Evolutionary conservation across 148 eudicot genomes (phyloP), one percentile per base, ranked within the genome.

Genomic region (Heliamphora exappendiculata): DNA sequence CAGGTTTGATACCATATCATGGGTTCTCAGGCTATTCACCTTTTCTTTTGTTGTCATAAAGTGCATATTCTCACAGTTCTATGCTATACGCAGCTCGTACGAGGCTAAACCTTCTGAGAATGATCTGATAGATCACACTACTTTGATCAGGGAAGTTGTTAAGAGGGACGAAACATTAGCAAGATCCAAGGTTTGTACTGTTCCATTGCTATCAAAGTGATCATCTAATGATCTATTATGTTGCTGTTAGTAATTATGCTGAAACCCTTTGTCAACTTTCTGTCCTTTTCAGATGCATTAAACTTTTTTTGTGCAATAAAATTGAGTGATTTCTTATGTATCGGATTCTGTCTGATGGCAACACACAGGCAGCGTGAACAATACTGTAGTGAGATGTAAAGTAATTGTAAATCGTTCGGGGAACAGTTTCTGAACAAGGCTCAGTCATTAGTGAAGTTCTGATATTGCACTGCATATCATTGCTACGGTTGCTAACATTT

Each of bases 91-190:
- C 82, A 94, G 98, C 74, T 78, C 76, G 75, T 82, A 84, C 34
- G 97, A 91, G 47, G 80, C 34, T 44, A 79, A 75, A 68, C 96
- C 97, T 77, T 87, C 90, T 60, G 83, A 68, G 74, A 85, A 86
- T 74, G 98, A 95, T 83, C 78, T 95, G 62, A 50, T 76, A 57
- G 88, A 85, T 76, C 90, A 89, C 67, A 78, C 77, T 55, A 49
- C 64, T 65, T 79, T 94, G 55, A 84, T 94, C 39, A 80, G 83
- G 67, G 91, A 88, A 80, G 91, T 88, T 69, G 82, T 85, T 63
- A 80, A 85, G 81, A 78, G 83, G 77, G 92, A 95, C 59, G 84
- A 84, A 53, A 82, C 77, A 7, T 85, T 95, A 72, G 85, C 80
- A 74, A 85, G 84, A 70, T 90, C 96, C 0, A 78, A 95, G 93